These are phyloP conservation scores for Pachysolen tannophilus DNA, from an alignment of 805 yeast species.

Conservation along the genomic window DNA sequence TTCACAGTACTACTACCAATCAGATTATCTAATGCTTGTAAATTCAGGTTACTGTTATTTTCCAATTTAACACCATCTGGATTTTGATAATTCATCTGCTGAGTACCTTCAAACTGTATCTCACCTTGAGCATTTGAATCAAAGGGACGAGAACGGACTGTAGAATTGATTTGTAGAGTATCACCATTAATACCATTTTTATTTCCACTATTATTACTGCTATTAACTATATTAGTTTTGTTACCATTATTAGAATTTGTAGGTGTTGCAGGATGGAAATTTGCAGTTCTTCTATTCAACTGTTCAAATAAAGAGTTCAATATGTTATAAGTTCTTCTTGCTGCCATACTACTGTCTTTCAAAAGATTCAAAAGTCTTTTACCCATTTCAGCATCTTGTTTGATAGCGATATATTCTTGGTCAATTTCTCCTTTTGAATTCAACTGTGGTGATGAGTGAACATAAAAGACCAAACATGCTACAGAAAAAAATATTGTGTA, in stretches of 20 bases:
- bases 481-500: constrained; percentile 86
- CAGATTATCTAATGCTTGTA: no score
- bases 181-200: not conserved
- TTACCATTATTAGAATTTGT: constrained; percentile 8
- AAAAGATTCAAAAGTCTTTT: constrained; percentile 62
- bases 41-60: no score
- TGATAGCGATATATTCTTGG: constrained; percentile 48
- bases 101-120: constrained; percentile 4
- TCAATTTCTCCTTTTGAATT: constrained; percentile 30
- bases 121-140: no score
- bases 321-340: constrained; percentile 71
- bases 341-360: constrained; percentile 70
- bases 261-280: constrained; percentile 5
- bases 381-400: constrained; percentile 76
- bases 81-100: constrained; percentile 8
- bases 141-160: not conserved
- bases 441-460: constrained; percentile 38
- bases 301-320: constrained; percentile 76
- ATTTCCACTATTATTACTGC: not conserved
- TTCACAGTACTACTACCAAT: constrained; percentile 7
- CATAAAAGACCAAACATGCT: constrained; percentile 78
- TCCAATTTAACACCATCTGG: no score
- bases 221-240: not conserved
- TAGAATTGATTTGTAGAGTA: not conserved
- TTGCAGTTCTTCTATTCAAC: constrained; percentile 64